Evolutionary conservation across 257 asterid genomes (phyloP).

Genomic region (Capsicum baccatum): DNA sequence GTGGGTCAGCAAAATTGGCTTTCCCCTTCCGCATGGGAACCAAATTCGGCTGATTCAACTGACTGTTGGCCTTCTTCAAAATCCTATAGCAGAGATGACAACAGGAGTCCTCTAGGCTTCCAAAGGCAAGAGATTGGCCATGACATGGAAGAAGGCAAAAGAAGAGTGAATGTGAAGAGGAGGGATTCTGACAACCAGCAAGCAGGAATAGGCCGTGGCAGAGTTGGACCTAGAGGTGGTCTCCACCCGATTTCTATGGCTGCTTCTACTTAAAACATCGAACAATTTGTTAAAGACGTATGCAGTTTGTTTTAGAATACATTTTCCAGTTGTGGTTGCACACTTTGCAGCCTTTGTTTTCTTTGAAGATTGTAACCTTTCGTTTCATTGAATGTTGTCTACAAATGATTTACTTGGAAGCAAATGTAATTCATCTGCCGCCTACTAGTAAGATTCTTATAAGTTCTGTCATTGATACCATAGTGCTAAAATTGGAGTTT

Average conservation of each 20-base stretch:
- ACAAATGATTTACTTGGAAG: neutral
- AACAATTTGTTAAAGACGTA: neutral
- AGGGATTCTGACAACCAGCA: slow-evolving; percentile 48
- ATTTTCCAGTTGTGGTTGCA: slow-evolving; percentile 30
- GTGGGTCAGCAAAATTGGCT: slow-evolving; percentile 60
- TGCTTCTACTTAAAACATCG: slow-evolving; percentile 30
- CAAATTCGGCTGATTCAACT: slow-evolving; percentile 72
- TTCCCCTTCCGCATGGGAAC: slow-evolving; percentile 75
- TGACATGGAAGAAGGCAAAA: slow-evolving; percentile 41
- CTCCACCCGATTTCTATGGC: slow-evolving; percentile 31
- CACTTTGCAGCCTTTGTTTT: slow-evolving; percentile 25
- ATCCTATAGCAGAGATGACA: slow-evolving; percentile 49
- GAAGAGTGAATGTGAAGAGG: slow-evolving; percentile 48
- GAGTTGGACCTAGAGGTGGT: slow-evolving; percentile 47
- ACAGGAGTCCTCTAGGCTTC: slow-evolving; percentile 42
- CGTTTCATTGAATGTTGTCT: neutral
- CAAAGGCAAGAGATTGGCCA: slow-evolving; percentile 49
- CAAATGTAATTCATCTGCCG: neutral
- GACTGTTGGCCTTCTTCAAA: slow-evolving; percentile 64
- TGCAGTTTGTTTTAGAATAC: slow-evolving; percentile 14
- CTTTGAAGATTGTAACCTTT: slow-evolving; percentile 22
- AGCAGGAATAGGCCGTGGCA: slow-evolving; percentile 53
- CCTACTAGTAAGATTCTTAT: neutral
- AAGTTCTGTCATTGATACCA: neutral
- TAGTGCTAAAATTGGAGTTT: neutral